phyloP scores from a whole-genome alignment of 2,329 filamentous ascomycete genomes.

The Cytospora chrysosperma region DNA sequence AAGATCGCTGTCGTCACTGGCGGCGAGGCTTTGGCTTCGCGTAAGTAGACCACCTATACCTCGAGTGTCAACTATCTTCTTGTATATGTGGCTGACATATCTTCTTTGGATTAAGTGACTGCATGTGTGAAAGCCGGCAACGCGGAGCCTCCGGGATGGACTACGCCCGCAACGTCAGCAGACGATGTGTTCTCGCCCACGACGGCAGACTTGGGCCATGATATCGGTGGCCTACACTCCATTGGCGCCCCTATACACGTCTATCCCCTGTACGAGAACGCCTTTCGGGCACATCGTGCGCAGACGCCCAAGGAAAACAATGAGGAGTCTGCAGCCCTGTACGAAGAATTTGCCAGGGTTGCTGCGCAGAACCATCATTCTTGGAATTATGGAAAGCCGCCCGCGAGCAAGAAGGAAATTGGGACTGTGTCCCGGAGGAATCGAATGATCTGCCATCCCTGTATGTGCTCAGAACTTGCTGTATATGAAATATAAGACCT shows the following conservation, averaged over 20 bases:
- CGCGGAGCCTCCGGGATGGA: slow-evolving; percentile 59
- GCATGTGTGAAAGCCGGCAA: slow-evolving; percentile 35
- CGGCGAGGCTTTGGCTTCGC: slow-evolving; percentile 62
- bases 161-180: slow-evolving; percentile 37
- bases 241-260: slow-evolving; percentile 65
- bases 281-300: slow-evolving; percentile 53
- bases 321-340: slow-evolving; percentile 57
- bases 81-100: too few relatives aligned
- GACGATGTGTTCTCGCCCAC: slow-evolving; percentile 36
- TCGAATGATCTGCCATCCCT: slow-evolving; percentile 67
- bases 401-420: slow-evolving; percentile 50
- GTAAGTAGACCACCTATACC: slow-evolving; percentile 35
- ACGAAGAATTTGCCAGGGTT: slow-evolving; percentile 59
- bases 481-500: background rate
- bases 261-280: slow-evolving; percentile 67
- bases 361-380: slow-evolving; percentile 52
- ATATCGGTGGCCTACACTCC: slow-evolving; percentile 54
- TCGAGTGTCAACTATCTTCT: too few relatives aligned
- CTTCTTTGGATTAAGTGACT: too few relatives aligned
- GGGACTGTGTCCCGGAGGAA: slow-evolving; percentile 55
- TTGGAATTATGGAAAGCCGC: slow-evolving; percentile 54
- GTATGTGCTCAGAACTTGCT: slow-evolving; percentile 41
- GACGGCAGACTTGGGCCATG: slow-evolving; percentile 48
- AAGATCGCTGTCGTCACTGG: slow-evolving; percentile 61
- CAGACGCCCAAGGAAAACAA: slow-evolving; percentile 58